phyloP scores from a whole-genome alignment of 306 rosid genomes.

The Clitoria ternatea region DNA sequence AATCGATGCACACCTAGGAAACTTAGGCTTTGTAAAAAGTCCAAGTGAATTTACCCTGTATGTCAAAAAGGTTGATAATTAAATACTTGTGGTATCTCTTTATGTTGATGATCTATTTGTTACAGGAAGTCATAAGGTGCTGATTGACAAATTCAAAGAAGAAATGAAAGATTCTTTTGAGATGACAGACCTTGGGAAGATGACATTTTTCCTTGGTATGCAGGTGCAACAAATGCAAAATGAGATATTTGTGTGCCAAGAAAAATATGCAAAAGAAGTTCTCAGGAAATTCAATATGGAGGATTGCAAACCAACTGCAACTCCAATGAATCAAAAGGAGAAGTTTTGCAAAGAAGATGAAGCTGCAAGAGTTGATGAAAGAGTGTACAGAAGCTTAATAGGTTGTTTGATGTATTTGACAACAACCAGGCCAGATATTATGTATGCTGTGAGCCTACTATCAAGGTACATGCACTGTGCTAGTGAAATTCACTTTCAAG shows the following conservation, averaged over 20 bases:
- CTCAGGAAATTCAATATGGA: background rate
- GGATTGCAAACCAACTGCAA: background rate
- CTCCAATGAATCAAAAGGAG: background rate
- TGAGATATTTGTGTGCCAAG: no score
- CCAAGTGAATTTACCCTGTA: no score
- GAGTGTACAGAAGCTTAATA: background rate
- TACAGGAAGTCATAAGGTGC: background rate
- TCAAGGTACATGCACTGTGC: no score
- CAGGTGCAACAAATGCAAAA: no score
- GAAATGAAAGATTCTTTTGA: background rate
- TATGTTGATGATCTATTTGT: no score
- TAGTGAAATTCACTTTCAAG: no score
- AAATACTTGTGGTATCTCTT: no score
- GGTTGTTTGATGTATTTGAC: background rate
- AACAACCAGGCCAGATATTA: background rate
- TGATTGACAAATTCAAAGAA: background rate
- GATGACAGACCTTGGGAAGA: no score
- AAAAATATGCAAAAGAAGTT: no score
- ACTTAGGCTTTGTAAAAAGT: background rate
- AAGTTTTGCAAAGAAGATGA: background rate
- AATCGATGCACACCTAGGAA: background rate
- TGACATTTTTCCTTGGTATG: no score
- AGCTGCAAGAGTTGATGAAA: background rate
- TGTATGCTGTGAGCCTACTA: background rate
- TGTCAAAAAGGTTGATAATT: no score